These are phyloP conservation scores for Myriosclerotinia curreyana DNA, from an alignment of 2,329 filamentous ascomycete genomes.

Conservation along the genomic window DNA sequence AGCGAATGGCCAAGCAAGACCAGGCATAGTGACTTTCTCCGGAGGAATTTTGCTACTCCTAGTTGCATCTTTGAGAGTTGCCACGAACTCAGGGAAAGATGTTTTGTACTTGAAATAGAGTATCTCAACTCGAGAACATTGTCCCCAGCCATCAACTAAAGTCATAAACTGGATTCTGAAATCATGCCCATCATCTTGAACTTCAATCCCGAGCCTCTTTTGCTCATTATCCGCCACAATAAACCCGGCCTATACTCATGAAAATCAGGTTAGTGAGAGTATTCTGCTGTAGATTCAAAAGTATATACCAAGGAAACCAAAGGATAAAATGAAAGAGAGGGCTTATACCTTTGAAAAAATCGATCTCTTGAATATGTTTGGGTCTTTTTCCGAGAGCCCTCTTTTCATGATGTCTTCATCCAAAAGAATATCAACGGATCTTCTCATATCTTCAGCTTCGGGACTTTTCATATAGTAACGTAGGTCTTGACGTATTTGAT, in stretches of 20 bases:
- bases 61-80: slow-evolving; percentile 28
- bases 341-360: slow-evolving; percentile 1
- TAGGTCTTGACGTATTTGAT: neutral
- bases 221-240: neutral
- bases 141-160: slow-evolving; percentile 14
- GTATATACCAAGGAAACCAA: neutral
- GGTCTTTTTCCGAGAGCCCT: neutral
- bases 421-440: neutral
- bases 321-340: neutral
- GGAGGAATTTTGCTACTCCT: slow-evolving; percentile 27
- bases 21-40: slow-evolving; percentile 2
- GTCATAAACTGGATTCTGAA: slow-evolving; percentile 5
- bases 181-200: neutral
- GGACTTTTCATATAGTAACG: neutral
- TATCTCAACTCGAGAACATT: neutral
- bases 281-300: neutral
- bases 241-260: neutral
- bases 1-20: slow-evolving; percentile 1
- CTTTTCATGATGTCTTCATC: slow-evolving; percentile 2
- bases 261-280: neutral
- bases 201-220: neutral
- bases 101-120: slow-evolving; percentile 25
- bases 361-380: slow-evolving; percentile 1
- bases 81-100: slow-evolving; percentile 24
- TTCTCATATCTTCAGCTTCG: neutral